Evolutionary conservation across 2,329 filamentous ascomycete genomes (phyloP).

Genomic region (Waltergamsia citrina): DNA sequence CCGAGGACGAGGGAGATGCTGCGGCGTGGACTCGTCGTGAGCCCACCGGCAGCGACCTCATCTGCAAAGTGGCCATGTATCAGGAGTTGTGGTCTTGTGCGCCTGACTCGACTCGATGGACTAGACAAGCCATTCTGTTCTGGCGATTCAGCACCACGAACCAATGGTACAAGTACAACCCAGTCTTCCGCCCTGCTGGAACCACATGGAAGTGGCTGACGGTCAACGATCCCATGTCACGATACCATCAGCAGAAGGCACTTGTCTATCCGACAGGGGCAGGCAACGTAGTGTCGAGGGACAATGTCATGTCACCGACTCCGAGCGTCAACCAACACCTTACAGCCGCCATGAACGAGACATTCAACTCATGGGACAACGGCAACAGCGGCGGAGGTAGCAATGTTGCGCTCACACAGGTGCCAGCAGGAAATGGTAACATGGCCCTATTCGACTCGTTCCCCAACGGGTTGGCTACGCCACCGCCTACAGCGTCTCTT

Average conservation of each 20-base stretch:
- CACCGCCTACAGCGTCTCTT: slow-evolving; percentile 44
- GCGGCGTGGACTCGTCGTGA: slow-evolving; percentile 28
- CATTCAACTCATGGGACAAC: slow-evolving; percentile 40
- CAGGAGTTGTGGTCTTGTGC: slow-evolving; percentile 54
- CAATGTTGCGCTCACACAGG: too few species aligned
- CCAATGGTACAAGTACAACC: slow-evolving; percentile 39
- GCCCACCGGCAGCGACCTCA: slow-evolving; percentile 42
- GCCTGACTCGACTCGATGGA: slow-evolving; percentile 38
- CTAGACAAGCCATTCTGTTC: slow-evolving; percentile 48
- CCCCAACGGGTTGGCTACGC: slow-evolving; percentile 43
- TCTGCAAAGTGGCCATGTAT: slow-evolving; percentile 55
- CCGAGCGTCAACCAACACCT: slow-evolving; percentile 40
- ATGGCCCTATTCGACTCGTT: slow-evolving; percentile 39
- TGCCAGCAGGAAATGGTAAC: slow-evolving; percentile 11
- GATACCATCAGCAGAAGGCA: slow-evolving; percentile 43
- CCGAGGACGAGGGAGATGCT: slow-evolving; percentile 29
- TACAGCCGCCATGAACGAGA: slow-evolving; percentile 47
- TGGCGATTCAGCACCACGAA: slow-evolving; percentile 52
- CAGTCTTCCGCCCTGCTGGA: slow-evolving; percentile 39
- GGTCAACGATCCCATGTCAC: slow-evolving; percentile 49
- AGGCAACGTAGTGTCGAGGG: slow-evolving; percentile 17
- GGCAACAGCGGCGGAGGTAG: slow-evolving; percentile 16
- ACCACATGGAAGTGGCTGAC: slow-evolving; percentile 55
- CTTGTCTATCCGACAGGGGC: slow-evolving; percentile 23
- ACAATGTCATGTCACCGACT: slow-evolving; percentile 44